Percentiles rank a stretch among this genome's conserved stretches.
These are phyloP conservation scores for Wickerhamomyces sp. DNA, from an alignment of 1,139 yeast species.

Conservation along the genomic window DNA sequence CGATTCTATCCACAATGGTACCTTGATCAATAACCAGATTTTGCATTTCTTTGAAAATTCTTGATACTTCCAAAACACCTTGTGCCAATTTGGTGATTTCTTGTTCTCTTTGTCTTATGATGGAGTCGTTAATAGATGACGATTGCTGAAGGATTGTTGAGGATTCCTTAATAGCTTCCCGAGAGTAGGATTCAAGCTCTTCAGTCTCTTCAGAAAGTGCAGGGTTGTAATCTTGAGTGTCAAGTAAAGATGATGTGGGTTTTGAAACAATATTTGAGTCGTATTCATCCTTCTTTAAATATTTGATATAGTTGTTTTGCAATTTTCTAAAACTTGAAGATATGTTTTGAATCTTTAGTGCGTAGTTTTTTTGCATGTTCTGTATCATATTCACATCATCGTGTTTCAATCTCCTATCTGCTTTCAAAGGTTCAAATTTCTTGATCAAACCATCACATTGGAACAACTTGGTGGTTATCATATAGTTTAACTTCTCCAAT, in stretches of 20 bases:
- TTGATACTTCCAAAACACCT: conserved; percentile 89
- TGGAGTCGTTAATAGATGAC: conserved; percentile 37
- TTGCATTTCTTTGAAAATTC: conserved; percentile 91
- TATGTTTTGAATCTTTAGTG: conserved; percentile 73
- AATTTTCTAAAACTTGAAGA: conserved; percentile 77
- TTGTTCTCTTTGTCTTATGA: conserved; percentile 69
- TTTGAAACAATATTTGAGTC: conserved; percentile 21
- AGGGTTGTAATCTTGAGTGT: conserved; percentile 19
- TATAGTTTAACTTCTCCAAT: conserved; percentile 72
- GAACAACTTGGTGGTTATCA: conserved; percentile 70
- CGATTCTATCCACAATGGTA: conserved; percentile 85
- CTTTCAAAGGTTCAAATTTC: conserved; percentile 48
- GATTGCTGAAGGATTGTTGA: conserved; percentile 30
- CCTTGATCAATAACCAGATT: conserved; percentile 93
- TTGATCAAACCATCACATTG: conserved; percentile 73
- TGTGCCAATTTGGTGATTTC: conserved; percentile 89
- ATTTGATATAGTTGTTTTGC: conserved; percentile 82
- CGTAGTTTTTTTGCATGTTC: conserved; percentile 80
- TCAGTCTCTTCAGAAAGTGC: conserved; percentile 36
- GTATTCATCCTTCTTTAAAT: conserved; percentile 65
- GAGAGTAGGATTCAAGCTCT: conserved; percentile 41
- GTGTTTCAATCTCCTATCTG: conserved; percentile 27
- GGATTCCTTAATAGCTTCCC: conserved; percentile 38
- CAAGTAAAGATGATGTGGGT: conserved; percentile 22
- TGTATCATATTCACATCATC: conserved; percentile 64